Evolutionary conservation across 163 green algal species (phyloP).

Genomic region (Chlorella variabilis): DNA sequence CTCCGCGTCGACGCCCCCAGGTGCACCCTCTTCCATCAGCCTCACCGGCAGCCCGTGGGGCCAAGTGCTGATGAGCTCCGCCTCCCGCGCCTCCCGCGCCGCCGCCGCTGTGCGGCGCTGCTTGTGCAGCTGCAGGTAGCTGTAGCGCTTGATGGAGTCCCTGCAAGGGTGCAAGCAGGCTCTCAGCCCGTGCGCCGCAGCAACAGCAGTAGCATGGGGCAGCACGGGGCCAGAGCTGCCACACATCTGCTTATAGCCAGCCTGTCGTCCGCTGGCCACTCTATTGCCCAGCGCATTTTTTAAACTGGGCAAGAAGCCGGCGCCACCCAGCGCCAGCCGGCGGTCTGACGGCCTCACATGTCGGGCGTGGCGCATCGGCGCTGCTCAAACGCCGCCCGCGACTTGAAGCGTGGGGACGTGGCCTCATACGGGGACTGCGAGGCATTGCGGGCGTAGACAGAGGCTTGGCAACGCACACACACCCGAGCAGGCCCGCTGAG

Average conservation of each 20-base stretch:
- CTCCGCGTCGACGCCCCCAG: too few species aligned
- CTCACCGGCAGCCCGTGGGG: constrained; percentile 35
- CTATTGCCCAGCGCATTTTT: too few species aligned
- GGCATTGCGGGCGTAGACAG: neutral
- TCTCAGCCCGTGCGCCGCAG: too few species aligned
- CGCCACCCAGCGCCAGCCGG: neutral
- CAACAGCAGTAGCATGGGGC: neutral
- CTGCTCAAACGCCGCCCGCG: constrained; percentile 1
- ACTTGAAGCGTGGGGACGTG: neutral
- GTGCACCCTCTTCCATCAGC: too few species aligned
- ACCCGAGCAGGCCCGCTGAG: neutral
- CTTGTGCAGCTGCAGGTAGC: constrained; percentile 4
- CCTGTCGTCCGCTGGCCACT: too few species aligned
- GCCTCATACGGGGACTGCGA: too few species aligned
- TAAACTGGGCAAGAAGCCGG: too few species aligned
- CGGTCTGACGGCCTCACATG: constrained; percentile 5
- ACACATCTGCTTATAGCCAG: too few species aligned
- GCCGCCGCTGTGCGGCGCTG: neutral
- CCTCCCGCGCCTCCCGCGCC: constrained; percentile 1
- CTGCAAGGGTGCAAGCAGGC: neutral
- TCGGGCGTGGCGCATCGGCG: constrained; percentile 16
- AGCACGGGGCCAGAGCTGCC: too few species aligned
- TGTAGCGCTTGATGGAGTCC: neutral
- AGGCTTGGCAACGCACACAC: too few species aligned
- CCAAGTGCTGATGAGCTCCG: neutral